Conservation (phyloP, 345 rosid species). For the Capsella bursapastoris region DNA sequence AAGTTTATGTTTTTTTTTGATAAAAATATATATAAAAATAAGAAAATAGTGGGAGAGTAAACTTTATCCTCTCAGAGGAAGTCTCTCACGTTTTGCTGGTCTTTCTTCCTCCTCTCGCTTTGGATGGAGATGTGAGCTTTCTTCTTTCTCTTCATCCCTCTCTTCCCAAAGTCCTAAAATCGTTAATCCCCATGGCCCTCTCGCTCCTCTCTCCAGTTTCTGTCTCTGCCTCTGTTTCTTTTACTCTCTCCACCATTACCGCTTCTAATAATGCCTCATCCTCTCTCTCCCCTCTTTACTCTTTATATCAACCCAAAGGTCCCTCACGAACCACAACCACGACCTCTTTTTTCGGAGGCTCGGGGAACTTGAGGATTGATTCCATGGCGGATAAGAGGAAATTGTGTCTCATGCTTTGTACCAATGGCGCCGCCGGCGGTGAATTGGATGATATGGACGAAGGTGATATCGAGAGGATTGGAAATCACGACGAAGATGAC, state of each 20-base stretch:
- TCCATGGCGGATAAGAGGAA: constrained; percentile 47
- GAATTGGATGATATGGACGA: constrained; percentile 49
- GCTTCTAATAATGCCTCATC: constrained; percentile 52
- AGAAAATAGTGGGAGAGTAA: background rate
- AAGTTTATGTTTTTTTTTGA: too few relatives aligned
- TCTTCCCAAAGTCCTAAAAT: constrained; percentile 21
- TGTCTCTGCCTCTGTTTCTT: constrained; percentile 45
- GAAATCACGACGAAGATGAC: constrained; percentile 49
- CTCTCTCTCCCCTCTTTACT: constrained; percentile 46
- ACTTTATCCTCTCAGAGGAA: constrained; percentile 24
- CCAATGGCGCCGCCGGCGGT: constrained; percentile 41
- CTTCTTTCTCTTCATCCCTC: constrained; percentile 34
- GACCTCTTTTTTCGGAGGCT: constrained; percentile 33
- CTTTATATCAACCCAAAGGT: constrained; percentile 43
- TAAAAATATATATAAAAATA: too few relatives aligned
- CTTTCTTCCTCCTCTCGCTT: constrained; percentile 32
- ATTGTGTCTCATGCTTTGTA: constrained; percentile 45
- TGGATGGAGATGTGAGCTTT: constrained; percentile 50
- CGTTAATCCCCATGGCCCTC: constrained; percentile 43
- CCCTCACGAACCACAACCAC: constrained; percentile 30
- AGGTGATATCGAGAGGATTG: constrained; percentile 49
- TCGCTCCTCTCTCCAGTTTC: constrained; percentile 42
- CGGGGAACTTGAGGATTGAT: constrained; percentile 31
- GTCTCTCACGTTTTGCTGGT: constrained; percentile 38
- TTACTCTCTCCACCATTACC: constrained; percentile 37